Base-by-base conservation (phyloP, 371 early-diverging fungal species). In the Encephalitozoon romaleae region DNA sequence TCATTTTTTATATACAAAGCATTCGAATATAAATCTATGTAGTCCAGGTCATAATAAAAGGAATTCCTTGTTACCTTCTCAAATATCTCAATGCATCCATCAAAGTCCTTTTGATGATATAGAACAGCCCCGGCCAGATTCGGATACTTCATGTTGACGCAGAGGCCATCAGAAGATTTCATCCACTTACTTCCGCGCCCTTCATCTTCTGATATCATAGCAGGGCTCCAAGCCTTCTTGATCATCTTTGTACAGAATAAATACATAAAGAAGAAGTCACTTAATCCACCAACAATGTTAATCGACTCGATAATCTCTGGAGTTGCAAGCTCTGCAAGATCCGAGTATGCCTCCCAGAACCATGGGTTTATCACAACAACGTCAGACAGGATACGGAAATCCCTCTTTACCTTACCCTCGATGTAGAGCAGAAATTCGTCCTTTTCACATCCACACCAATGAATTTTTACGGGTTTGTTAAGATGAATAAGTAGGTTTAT, bases 11-110 rank as follows among this genome's bases (percentile, higher is more conserved):
- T 87, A 83, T 89, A 95, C 18, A 96, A 87, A 15, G 93, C 85
- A 81, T 95, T 91, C 4, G 95, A 93, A 80, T 89, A 92, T 0
- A 90, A 83, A 79, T 94, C 95, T 84, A 90, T 86, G 51, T 89
- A 85, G 69, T 94, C 94, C 89, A 85, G 82, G 86, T 87, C 0
- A 92, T 92, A 77, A 91, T 88, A 25, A 81, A 78, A n/a, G 18
- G 63, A n/a, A 23, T 45, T 47, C 5, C 26, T 45, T 15, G 78
- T 49, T 2, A 78, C 45, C 52, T 45, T 15, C 32, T 79, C 72
- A 75, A 84, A 81, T 11, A 78, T 32, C 65, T 71, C 67, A 28
- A 66, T 28, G 9, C 78, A 51, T 67, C 77, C 38, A 15, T 68
- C 65, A 51, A 51, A 70, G 25, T 82, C 70, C 38, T 76, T 76